Evolutionary conservation across 1,284 basidiomycete genomes (phyloP).

Genomic region (Heterobasidion irregulare): DNA sequence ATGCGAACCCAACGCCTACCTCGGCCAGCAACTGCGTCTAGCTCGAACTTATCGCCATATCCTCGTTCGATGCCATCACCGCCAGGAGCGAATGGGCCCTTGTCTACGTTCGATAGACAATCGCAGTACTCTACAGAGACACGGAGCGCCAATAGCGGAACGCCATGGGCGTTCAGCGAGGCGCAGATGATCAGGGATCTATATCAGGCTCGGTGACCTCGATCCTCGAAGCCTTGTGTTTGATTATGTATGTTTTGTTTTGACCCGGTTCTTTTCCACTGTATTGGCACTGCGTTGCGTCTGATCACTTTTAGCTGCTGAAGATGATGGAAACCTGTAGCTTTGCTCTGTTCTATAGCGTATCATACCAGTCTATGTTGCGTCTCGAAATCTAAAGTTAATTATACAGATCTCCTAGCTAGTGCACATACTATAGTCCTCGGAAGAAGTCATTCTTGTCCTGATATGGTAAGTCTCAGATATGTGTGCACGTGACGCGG

Average conservation of each 20-base stretch:
- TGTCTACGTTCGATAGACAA: neutral
- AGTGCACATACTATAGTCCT: too few species aligned
- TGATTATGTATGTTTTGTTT: neutral
- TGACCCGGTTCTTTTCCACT: neutral
- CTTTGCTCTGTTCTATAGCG: too few species aligned
- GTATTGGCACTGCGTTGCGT: too few species aligned
- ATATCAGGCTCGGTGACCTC: slow-evolving; percentile 1
- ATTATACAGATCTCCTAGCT: too few species aligned
- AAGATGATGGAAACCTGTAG: too few species aligned
- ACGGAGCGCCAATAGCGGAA: neutral
- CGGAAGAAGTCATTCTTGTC: too few species aligned
- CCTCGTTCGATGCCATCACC: neutral
- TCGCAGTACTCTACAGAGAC: neutral
- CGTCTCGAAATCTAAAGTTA: too few species aligned
- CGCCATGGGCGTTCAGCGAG: slow-evolving; percentile 6
- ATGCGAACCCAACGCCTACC: too few species aligned
- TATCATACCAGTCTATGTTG: too few species aligned
- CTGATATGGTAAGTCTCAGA: too few species aligned
- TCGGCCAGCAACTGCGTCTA: neutral
- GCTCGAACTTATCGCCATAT: neutral
- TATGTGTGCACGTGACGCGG: neutral
- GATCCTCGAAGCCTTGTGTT: neutral
- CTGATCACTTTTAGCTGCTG: too few species aligned
- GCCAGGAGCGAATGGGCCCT: neutral
- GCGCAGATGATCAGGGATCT: slow-evolving; percentile 7